These are phyloP conservation scores for Nitzschia sp. DNA, from an alignment of 108 stramenopile species.

Conservation along the genomic window DNA sequence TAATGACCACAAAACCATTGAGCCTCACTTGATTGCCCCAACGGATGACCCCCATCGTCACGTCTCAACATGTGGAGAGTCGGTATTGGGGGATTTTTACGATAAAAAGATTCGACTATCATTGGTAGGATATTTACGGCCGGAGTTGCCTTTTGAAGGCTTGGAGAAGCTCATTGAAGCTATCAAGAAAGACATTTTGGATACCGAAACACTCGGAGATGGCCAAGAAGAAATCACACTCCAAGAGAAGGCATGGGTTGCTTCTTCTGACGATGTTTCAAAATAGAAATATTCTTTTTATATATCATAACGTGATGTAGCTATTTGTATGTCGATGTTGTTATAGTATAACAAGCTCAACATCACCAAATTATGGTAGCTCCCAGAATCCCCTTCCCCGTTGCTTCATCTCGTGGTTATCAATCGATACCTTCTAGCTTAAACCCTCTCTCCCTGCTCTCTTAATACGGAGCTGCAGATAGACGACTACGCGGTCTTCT, in stretches of 20 bases:
- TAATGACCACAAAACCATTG: slow-evolving; percentile 76
- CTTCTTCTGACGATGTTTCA: slow-evolving; percentile 20
- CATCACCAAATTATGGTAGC: no score
- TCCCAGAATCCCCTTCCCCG: not conserved
- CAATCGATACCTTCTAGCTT: not conserved
- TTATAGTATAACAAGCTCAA: not conserved
- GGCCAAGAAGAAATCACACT: slow-evolving; percentile 20
- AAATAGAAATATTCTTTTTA: not conserved
- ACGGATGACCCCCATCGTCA: slow-evolving; percentile 43
- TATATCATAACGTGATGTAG: no score
- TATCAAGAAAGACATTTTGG: slow-evolving; percentile 69
- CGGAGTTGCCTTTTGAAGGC: slow-evolving; percentile 86
- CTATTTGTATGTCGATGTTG: not conserved
- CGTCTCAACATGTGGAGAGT: slow-evolving; percentile 65
- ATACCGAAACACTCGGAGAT: slow-evolving; percentile 44
- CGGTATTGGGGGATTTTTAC: slow-evolving; percentile 81
- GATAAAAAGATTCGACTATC: slow-evolving; percentile 68
- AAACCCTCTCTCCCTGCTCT: not conserved
- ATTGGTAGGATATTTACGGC: slow-evolving; percentile 80
- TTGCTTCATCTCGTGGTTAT: not conserved
- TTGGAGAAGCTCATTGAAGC: slow-evolving; percentile 78
- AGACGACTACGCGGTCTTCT: slow-evolving; percentile 28
- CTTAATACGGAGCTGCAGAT: slow-evolving; percentile 27
- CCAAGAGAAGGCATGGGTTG: slow-evolving; percentile 50
- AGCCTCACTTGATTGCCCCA: slow-evolving; percentile 81